These are phyloP conservation scores for Athelia psychrophila DNA, from an alignment of 1,284 basidiomycete genomes.

Conservation along the genomic window DNA sequence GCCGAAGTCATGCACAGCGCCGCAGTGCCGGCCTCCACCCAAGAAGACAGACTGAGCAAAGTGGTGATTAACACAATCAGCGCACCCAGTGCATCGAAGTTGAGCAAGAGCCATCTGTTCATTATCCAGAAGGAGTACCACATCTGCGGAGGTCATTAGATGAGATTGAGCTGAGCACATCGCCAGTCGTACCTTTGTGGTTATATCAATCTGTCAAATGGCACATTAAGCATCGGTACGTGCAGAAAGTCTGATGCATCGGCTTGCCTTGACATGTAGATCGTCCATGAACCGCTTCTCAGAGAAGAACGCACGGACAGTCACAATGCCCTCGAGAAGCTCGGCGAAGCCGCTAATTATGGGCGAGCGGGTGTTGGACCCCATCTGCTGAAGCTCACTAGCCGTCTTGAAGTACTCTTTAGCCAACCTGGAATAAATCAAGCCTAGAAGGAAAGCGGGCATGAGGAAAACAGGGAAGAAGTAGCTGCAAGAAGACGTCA, in stretches of 20 bases:
- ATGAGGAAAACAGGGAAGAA: slow-evolving; percentile 75
- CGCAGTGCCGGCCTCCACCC: slow-evolving; percentile 71
- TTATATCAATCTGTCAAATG: slow-evolving; percentile 48
- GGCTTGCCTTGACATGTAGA: slow-evolving; percentile 48
- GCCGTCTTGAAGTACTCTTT: slow-evolving; percentile 76
- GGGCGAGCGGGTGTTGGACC: slow-evolving; percentile 68
- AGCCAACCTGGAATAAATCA: slow-evolving; percentile 59
- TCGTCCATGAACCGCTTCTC: slow-evolving; percentile 76
- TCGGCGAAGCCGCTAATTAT: slow-evolving; percentile 82
- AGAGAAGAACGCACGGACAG: slow-evolving; percentile 88
- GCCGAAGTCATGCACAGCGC: slow-evolving; percentile 84
- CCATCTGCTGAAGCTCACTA: slow-evolving; percentile 76
- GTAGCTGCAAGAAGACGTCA: slow-evolving; percentile 32
- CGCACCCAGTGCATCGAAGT: slow-evolving; percentile 62
- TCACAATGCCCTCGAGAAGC: slow-evolving; percentile 75
- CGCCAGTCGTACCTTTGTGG: slow-evolving; percentile 47
- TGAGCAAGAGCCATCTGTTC: slow-evolving; percentile 20
- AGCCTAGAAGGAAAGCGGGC: slow-evolving; percentile 66
- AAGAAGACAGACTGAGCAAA: slow-evolving; percentile 70
- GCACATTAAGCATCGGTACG: too few relatives aligned
- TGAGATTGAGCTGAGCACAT: not conserved
- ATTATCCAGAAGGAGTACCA: slow-evolving; percentile 15
- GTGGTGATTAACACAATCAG: slow-evolving; percentile 65
- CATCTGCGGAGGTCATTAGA: not conserved
- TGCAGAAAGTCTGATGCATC: not conserved